phyloP scores from a whole-genome alignment of 768 basidiomycete species.

The Tubosaeta brunneosetosa region DNA sequence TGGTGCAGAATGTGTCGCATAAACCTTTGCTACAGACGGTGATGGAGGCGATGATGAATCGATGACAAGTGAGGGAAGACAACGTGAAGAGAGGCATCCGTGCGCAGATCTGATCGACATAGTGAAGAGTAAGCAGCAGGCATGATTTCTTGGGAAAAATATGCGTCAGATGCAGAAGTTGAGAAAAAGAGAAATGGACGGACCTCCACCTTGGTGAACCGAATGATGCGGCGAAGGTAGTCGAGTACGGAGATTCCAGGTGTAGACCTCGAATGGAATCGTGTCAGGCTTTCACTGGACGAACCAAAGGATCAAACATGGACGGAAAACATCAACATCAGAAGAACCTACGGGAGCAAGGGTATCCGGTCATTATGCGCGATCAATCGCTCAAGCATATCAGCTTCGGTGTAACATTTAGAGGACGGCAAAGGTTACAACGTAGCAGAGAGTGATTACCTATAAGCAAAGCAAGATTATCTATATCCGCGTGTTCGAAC shows the following conservation, averaged over 20 bases:
- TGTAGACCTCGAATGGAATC: conserved; percentile 92
- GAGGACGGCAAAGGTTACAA: conserved; percentile 15
- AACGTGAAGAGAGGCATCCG: conserved; percentile 86
- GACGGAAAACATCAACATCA: conserved; percentile 7
- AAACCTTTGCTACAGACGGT: conserved; percentile 92
- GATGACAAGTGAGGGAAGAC: conserved; percentile 94
- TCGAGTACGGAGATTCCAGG: conserved; percentile 87
- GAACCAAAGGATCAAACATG: conserved; percentile 20
- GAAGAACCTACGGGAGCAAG: conserved; percentile 64
- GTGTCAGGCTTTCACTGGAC: conserved; percentile 79
- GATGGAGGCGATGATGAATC: conserved; percentile 93
- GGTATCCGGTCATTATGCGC: conserved; percentile 95
- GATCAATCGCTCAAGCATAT: conserved; percentile 95
- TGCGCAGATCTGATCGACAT: conserved; percentile 91
- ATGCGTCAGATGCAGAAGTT: conserved; percentile 4
- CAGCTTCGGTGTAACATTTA: conserved; percentile 49
- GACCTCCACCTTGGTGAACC: conserved; percentile 95
- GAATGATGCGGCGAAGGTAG: conserved; percentile 90
- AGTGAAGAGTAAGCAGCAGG: conserved; percentile 77
- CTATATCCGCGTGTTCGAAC: conserved; percentile 82
- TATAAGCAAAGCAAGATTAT: conserved; percentile 83
- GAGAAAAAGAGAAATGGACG: conserved; percentile 18
- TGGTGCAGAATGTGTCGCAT: conserved; percentile 94
- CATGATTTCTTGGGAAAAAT: conserved; percentile 56
- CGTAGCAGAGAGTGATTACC: conserved; percentile 45